Percentiles rank a stretch among this genome's conserved stretches.
phyloP scores from a whole-genome alignment of 75 land plant species.

The Adiantum capillusveneris region DNA sequence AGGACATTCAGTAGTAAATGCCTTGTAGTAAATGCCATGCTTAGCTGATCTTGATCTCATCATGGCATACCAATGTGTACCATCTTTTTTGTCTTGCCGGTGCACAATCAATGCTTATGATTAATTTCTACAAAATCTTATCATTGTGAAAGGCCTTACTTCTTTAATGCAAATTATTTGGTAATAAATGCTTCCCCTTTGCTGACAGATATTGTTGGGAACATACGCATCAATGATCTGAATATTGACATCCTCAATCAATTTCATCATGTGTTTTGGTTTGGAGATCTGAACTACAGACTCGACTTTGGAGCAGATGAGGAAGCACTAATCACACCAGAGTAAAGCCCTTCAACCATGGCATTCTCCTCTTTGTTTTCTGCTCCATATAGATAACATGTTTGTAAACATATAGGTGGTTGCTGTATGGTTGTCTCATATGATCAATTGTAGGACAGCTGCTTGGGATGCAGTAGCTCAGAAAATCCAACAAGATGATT shows the following conservation, averaged over 20 bases:
- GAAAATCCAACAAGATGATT: neutral
- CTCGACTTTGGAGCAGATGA: constrained; percentile 36
- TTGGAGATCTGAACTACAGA: constrained; percentile 47
- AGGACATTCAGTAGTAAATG: too few relatives aligned
- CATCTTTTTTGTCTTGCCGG: too few relatives aligned
- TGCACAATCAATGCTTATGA: too few relatives aligned
- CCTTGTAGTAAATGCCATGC: too few relatives aligned
- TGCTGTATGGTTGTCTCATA: neutral
- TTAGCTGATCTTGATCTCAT: too few relatives aligned
- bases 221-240: constrained; percentile 22
- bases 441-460: neutral
- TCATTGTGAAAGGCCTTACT: too few relatives aligned
- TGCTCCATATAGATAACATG: too few relatives aligned
- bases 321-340: constrained; percentile 26
- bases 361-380: neutral
- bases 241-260: constrained; percentile 41
- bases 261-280: constrained; percentile 50
- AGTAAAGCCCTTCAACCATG: constrained; percentile 11
- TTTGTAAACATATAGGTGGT: neutral
- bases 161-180: too few relatives aligned
- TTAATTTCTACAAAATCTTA: too few relatives aligned
- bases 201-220: constrained; percentile 29
- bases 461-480: neutral
- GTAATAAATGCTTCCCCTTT: too few relatives aligned
- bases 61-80: too few relatives aligned